phyloP scores from a whole-genome alignment of 805 yeast species.

The Groenewaldozyma salmanticensis region DNA sequence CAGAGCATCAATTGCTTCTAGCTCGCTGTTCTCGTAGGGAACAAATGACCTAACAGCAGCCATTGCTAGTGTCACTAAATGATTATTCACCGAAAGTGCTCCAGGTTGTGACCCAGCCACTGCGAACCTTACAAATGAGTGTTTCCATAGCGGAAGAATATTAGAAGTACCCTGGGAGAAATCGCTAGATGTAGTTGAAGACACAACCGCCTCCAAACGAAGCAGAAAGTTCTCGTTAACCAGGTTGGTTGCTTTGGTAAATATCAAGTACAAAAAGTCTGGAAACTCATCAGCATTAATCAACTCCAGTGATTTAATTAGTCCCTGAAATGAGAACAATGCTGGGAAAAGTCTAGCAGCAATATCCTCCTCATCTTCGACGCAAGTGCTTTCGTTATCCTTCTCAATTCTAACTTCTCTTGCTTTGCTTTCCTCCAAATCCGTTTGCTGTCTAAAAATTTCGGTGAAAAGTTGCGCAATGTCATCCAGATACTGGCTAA shows the following conservation, averaged over 20 bases:
- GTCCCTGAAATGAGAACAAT: slow-evolving; percentile 25
- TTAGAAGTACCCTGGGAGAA: neutral
- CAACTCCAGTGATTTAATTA: slow-evolving; percentile 25
- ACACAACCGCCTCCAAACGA: slow-evolving; percentile 6
- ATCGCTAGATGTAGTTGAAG: slow-evolving; percentile 1
- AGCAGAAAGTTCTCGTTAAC: slow-evolving; percentile 11
- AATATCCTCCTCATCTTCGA: neutral
- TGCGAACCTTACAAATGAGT: slow-evolving; percentile 8
- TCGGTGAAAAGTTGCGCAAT: slow-evolving; percentile 14
- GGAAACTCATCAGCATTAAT: neutral
- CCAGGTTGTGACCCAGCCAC: slow-evolving; percentile 15
- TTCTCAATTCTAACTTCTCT: too few species aligned
- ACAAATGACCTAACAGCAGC: slow-evolving; percentile 13
- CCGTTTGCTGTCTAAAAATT: too few species aligned
- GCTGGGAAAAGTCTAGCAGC: slow-evolving; percentile 2
- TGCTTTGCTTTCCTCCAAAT: too few species aligned
- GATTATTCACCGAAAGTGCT: slow-evolving; percentile 14
- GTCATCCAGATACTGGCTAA: slow-evolving; percentile 20
- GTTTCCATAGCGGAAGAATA: slow-evolving; percentile 9
- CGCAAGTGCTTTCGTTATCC: neutral
- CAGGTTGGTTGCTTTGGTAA: neutral
- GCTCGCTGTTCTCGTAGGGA: neutral
- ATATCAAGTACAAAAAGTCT: neutral
- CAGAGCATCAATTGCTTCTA: slow-evolving; percentile 2
- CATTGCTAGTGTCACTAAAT: slow-evolving; percentile 12